Percentiles rank a stretch among this genome's conserved stretches.
These are phyloP conservation scores for Lunularia cruciata DNA, from an alignment of 225 moss, liverwort and hornwort genomes.

Conservation along the genomic window DNA sequence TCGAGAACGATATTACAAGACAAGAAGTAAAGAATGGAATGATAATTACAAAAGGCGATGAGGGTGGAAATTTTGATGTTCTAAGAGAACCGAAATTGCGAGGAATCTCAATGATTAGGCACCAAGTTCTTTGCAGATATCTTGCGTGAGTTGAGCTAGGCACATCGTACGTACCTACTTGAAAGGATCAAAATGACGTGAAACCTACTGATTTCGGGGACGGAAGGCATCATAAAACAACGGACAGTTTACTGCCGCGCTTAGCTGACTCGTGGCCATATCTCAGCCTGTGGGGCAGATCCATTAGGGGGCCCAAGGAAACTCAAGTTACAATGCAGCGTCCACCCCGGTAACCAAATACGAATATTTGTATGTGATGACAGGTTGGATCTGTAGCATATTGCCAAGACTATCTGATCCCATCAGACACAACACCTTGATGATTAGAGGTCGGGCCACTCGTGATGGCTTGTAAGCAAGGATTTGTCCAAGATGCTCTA, in stretches of 20 bases:
- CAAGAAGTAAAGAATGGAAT: no score
- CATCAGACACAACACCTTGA: neutral
- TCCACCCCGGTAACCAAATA: neutral
- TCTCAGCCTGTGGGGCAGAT: neutral
- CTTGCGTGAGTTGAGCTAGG: neutral
- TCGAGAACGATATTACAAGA: no score
- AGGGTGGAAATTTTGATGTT: neutral
- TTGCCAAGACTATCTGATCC: neutral
- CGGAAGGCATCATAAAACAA: constrained; percentile 1
- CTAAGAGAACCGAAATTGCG: neutral
- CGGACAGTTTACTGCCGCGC: neutral
- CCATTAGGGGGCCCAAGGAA: neutral
- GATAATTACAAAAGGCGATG: no score
- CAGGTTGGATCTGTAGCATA: neutral
- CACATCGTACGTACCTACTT: neutral
- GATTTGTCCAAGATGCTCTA: neutral
- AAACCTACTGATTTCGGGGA: neutral
- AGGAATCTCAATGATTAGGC: neutral
- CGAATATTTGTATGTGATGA: neutral
- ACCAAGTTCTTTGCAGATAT: neutral
- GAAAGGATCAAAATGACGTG: neutral
- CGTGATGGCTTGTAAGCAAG: neutral
- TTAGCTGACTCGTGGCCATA: neutral
- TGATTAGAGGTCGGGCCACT: neutral
- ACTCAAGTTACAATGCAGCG: constrained; percentile 1